These are phyloP conservation scores for Kurtzmaniella fragi DNA, from an alignment of 805 yeast species.

Conservation along the genomic window DNA sequence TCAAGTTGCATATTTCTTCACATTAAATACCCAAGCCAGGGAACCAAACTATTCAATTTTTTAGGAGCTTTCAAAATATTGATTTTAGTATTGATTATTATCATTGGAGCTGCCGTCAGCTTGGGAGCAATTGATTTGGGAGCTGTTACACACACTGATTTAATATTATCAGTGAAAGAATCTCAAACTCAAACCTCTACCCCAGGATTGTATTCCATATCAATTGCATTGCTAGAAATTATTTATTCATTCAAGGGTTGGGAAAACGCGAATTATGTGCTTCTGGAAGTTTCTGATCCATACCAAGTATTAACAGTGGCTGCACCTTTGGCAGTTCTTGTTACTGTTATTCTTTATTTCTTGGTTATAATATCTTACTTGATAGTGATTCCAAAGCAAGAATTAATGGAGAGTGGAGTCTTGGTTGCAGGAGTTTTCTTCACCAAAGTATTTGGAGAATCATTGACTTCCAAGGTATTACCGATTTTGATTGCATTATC, in stretches of 20 bases:
- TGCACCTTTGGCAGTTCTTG: conserved; percentile 53
- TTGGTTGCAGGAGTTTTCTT: conserved; percentile 61
- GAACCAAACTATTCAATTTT: conserved; percentile 47
- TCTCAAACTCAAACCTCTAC: conserved; percentile 37
- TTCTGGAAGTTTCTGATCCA: conserved; percentile 55
- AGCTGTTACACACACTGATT: conserved; percentile 2
- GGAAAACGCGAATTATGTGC: conserved; percentile 64
- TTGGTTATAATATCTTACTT: conserved; percentile 56
- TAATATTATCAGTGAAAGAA: neutral
- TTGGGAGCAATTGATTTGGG: conserved; percentile 30
- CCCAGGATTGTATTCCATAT: conserved; percentile 41
- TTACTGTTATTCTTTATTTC: conserved; percentile 50
- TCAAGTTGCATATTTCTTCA: conserved; percentile 46
- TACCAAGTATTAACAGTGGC: conserved; percentile 52
- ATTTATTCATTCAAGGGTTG: conserved; percentile 66
- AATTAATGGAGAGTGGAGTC: conserved; percentile 51
- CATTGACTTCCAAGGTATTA: conserved; percentile 41
- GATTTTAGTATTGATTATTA: conserved; percentile 45
- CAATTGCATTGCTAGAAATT: conserved; percentile 55
- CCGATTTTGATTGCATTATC: conserved; percentile 59
- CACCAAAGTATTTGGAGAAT: conserved; percentile 52
- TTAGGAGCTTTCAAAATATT: conserved; percentile 52
- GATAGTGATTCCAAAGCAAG: conserved; percentile 45
- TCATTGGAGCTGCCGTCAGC: conserved; percentile 41
- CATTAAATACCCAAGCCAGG: conserved; percentile 42